phyloP scores from a whole-genome alignment of 176 grass and related monocot species.

The Carex pumila region DNA sequence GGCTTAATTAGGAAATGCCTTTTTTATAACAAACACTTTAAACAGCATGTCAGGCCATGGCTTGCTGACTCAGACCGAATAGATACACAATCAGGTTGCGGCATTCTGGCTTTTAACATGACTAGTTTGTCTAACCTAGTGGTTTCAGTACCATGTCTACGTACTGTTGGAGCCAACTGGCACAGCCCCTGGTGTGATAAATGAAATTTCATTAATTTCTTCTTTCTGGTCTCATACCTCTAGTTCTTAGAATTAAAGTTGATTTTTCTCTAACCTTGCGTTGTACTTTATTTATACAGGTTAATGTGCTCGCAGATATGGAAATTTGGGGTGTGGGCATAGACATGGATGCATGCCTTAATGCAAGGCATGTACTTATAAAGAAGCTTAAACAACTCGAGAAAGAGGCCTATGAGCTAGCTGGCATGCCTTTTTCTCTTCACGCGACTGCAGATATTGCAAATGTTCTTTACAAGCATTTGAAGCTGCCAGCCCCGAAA shows the following conservation, averaged over 20 bases:
- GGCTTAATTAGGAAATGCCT: not conserved
- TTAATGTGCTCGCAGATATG: constrained; percentile 93
- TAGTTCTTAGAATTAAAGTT: not conserved
- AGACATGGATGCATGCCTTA: constrained; percentile 88
- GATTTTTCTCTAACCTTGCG: not conserved
- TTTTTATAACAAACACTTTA: not conserved
- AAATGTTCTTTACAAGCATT: constrained; percentile 78
- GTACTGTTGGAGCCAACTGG: not conserved
- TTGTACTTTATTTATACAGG: constrained; percentile 30
- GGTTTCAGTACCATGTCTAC: not conserved
- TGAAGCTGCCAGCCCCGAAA: constrained; percentile 70
- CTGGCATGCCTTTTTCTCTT: constrained; percentile 78
- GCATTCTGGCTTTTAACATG: not conserved
- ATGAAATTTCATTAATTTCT: not conserved
- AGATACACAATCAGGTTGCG: not conserved
- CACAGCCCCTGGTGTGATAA: not conserved
- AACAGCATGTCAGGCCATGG: not conserved
- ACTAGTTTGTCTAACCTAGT: not conserved
- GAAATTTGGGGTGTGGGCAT: constrained; percentile 84
- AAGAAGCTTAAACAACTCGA: constrained; percentile 85
- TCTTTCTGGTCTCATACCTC: not conserved
- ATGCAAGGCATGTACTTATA: constrained; percentile 63
- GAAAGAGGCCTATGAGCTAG: constrained; percentile 70
- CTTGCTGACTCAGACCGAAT: not conserved
- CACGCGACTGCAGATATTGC: constrained; percentile 72